Evolutionary conservation across 2,329 filamentous ascomycete genomes (phyloP).

Genomic region (Nigrospora osmanthi): DNA sequence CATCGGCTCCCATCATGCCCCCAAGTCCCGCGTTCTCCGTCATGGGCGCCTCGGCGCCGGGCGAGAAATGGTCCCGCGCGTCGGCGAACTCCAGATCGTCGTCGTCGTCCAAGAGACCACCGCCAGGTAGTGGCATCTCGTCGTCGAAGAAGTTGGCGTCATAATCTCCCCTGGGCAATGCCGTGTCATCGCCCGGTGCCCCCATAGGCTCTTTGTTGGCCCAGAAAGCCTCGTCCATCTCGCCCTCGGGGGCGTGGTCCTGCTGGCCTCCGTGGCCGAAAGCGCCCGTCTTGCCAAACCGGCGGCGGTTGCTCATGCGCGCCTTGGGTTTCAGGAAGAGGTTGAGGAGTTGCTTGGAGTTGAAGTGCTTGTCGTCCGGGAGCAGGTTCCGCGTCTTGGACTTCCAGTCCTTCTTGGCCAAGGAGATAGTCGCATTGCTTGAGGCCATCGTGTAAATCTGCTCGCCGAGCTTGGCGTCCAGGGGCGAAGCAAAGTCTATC

Average conservation of each 20-base stretch:
- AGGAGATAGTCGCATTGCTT: slow-evolving; percentile 70
- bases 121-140: slow-evolving; percentile 59
- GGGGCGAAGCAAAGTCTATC: slow-evolving; percentile 77
- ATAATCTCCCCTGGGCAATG: slow-evolving; percentile 67
- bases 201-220: slow-evolving; percentile 57
- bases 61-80: slow-evolving; percentile 71
- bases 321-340: slow-evolving; percentile 95
- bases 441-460: slow-evolving; percentile 74
- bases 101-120: slow-evolving; percentile 51
- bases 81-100: slow-evolving; percentile 72
- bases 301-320: slow-evolving; percentile 62
- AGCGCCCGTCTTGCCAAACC: slow-evolving; percentile 33
- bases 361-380: slow-evolving; percentile 97
- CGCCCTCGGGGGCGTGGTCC: slow-evolving; percentile 55
- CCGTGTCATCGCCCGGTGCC: slow-evolving; percentile 42
- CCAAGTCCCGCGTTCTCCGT: slow-evolving; percentile 39
- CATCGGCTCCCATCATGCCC: slow-evolving; percentile 37
- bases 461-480: slow-evolving; percentile 65
- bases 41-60: slow-evolving; percentile 44
- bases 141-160: slow-evolving; percentile 98
- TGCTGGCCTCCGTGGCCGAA: slow-evolving; percentile 34
- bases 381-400: slow-evolving; percentile 88
- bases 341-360: slow-evolving; percentile 79
- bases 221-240: slow-evolving; percentile 96
- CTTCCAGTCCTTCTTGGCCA: slow-evolving; percentile 93